Base-by-base conservation (phyloP, 176 grass and related monocot genomes). In the Ensete ventricosum region DNA sequence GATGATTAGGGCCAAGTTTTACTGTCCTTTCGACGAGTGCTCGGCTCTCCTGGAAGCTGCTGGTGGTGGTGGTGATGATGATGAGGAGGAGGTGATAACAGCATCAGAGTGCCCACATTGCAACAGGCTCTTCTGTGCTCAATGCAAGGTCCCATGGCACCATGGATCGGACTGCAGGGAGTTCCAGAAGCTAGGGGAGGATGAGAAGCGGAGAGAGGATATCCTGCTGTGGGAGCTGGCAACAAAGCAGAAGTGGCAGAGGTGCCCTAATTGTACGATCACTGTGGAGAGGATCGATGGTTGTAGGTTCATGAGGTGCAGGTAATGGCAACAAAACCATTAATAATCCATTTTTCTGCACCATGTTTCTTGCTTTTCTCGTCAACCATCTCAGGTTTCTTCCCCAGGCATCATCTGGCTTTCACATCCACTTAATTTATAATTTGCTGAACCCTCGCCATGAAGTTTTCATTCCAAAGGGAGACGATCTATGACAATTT, bases 141-240 rank as follows among this genome's bases (percentile, higher is more conserved):
- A 25, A 55, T 97, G 93, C 71, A 88, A 78, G 66, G 93, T 90
- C n/a, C 73, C 93, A 0, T 90, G 93, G 83, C 93, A 97, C 53
- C 74, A 82, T 2, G 87, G 83, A 12, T 57, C 84, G 19, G 55
- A 16, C 0, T 93, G 90, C 52, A 24, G 65, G 9, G 85, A 90
- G 52, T 88, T 85, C 51, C 83, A 85, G 55, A 63, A 9, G 67
- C 76, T 88, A 0, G 63, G 81, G 1, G 60, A 85, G 48, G 85
- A 90, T 21, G 85, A 96, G 79, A 76, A 73, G 8, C 58, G 78
- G 3, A 54, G 16, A 10, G 83, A 87, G 55, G 89, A 97, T 64
- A 62, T 90, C 52, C 57, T 93, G 75, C 85, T 97, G 26, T 72
- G 25, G 81, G 82, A 87, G 73, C 63, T 97, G 1, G 88, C 88